A percentile compares a stretch with the other conserved stretches of the same genome.
phyloP scores from a whole-genome alignment of 164 flowering plant genomes.

The Piper betle region DNA sequence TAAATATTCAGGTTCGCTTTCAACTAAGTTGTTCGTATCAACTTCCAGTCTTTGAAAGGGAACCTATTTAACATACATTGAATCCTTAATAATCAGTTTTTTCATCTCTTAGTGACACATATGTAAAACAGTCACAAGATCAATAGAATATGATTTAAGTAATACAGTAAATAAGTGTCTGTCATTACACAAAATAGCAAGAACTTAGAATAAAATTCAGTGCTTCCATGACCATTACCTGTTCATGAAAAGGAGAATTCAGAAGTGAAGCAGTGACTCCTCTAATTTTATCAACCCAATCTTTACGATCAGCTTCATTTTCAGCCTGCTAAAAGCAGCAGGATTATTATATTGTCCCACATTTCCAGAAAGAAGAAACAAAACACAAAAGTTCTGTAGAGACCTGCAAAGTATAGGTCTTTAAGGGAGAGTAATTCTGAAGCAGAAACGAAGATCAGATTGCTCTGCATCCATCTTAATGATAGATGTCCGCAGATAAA shows the following conservation, averaged over 20 bases:
- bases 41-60: constrained; percentile 15
- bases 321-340: constrained; percentile 54
- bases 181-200: too few relatives aligned
- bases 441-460: too few relatives aligned
- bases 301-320: constrained; percentile 80
- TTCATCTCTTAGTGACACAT: constrained; percentile 1
- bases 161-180: too few relatives aligned
- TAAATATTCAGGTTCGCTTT: constrained; percentile 16
- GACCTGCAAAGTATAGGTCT: too few relatives aligned
- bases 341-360: background rate
- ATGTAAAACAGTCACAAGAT: background rate
- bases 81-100: constrained; percentile 8
- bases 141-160: background rate
- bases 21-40: constrained; percentile 7
- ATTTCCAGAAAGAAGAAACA: too few relatives aligned
- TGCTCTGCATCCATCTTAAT: too few relatives aligned
- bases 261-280: constrained; percentile 82
- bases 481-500: too few relatives aligned
- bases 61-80: constrained; percentile 19
- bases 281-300: constrained; percentile 79
- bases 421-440: too few relatives aligned
- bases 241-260: constrained; percentile 54
- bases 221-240: constrained; percentile 28
- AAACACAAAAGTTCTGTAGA: too few relatives aligned
- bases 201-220: too few relatives aligned